Percentiles rank a stretch among this genome's conserved stretches.
Conservation (phyloP, 352 stramenopile genomes). For the Globisporangium yorkense region DNA sequence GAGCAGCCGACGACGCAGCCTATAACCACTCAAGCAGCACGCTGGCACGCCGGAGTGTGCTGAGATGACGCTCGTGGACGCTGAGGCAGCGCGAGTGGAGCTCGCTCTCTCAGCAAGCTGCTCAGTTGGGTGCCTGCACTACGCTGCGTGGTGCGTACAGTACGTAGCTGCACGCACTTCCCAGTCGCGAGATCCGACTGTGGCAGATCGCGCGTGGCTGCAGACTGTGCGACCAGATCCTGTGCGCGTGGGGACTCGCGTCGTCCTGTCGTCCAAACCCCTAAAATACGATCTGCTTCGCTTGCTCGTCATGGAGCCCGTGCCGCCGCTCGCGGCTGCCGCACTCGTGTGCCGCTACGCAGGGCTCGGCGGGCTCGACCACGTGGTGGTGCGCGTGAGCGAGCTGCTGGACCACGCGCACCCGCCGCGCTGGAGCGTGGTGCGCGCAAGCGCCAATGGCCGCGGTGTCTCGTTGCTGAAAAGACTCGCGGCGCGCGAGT, state of each 20-base stretch:
- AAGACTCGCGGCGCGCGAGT: neutral
- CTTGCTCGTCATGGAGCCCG: neutral
- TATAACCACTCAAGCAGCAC: no score
- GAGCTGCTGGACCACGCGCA: slow-evolving; percentile 4
- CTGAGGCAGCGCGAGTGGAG: no score
- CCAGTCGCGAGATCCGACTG: neutral
- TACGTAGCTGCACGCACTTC: neutral
- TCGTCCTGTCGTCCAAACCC: no score
- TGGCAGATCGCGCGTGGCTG: neutral
- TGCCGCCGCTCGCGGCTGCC: neutral
- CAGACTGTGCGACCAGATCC: neutral
- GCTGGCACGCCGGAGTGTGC: no score
- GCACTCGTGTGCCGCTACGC: slow-evolving; percentile 4
- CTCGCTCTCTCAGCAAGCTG: neutral
- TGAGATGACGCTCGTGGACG: no score
- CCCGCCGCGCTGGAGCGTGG: neutral
- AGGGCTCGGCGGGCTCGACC: neutral
- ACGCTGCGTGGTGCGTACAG: neutral
- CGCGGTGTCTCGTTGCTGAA: slow-evolving; percentile 3
- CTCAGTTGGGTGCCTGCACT: no score
- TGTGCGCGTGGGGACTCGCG: neutral
- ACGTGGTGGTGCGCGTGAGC: slow-evolving; percentile 3
- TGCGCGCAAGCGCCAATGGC: slow-evolving; percentile 1
- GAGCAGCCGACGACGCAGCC: no score
- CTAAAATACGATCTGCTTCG: neutral